These are phyloP conservation scores for Ganoderma sinense DNA, from an alignment of 1,284 basidiomycete genomes.

Conservation along the genomic window DNA sequence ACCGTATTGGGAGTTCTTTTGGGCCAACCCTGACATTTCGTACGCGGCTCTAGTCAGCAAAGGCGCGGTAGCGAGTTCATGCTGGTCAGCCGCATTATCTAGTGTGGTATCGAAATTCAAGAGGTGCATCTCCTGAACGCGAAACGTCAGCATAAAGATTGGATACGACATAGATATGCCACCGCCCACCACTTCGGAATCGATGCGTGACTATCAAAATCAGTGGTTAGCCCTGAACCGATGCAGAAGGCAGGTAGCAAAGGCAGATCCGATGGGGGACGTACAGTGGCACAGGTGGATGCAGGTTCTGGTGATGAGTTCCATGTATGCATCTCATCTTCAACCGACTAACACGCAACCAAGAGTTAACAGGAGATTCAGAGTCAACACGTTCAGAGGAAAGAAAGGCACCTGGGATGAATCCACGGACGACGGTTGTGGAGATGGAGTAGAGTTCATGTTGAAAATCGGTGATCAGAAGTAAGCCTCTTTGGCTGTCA, in stretches of 20 bases:
- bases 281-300: constrained; percentile 2
- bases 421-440: not conserved
- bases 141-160: not conserved
- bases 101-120: constrained; percentile 9
- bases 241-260: not conserved
- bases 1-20: constrained; percentile 39
- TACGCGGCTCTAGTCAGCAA: constrained; percentile 43
- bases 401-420: not conserved
- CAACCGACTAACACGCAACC: not conserved
- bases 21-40: constrained; percentile 25
- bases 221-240: not conserved
- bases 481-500: not conserved
- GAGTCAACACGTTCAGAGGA: not conserved
- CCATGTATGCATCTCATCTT: not conserved
- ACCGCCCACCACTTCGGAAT: not conserved
- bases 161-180: not conserved
- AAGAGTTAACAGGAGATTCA: not conserved
- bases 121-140: constrained; percentile 14
- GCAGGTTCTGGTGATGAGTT: constrained; percentile 5
- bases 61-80: constrained; percentile 43
- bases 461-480: not conserved
- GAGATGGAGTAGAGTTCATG: not conserved
- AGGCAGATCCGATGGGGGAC: not conserved
- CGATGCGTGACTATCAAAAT: not conserved
- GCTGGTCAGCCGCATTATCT: constrained; percentile 25